Conservation (phyloP, 495 filamentous ascomycete genomes). For the Neurospora intermedia region DNA sequence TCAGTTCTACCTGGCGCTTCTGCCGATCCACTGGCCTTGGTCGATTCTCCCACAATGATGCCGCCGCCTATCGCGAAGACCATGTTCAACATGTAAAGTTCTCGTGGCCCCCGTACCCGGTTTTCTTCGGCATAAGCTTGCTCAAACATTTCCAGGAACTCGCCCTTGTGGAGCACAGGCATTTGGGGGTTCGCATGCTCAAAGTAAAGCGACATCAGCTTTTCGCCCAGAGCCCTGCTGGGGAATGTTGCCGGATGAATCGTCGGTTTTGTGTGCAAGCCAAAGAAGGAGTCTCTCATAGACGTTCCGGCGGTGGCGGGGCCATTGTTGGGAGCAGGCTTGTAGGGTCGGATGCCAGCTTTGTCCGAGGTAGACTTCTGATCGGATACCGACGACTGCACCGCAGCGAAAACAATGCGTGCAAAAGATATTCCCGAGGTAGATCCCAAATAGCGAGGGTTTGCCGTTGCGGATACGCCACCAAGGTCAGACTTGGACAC, state of each 20-base stretch:
- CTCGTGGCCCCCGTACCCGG: conserved; percentile 62
- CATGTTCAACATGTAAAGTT: conserved; percentile 89
- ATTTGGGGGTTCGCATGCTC: conserved; percentile 94
- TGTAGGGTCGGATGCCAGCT: conserved; percentile 34
- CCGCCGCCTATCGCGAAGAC: conserved; percentile 96
- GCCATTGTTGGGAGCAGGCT: conserved; percentile 20
- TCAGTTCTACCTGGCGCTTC: conserved; percentile 5
- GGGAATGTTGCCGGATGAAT: conserved; percentile 83
- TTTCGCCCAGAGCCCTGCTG: conserved; percentile 55
- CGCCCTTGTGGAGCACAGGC: conserved; percentile 75
- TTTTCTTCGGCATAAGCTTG: conserved; percentile 61
- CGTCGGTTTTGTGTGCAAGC: conserved; percentile 77
- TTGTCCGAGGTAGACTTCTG: conserved; percentile 46
- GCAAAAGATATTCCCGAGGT: conserved; percentile 92
- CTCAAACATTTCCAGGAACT: conserved; percentile 79
- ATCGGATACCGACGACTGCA: conserved; percentile 76
- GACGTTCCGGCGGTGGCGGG: conserved; percentile 46
- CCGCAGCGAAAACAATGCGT: conserved; percentile 84
- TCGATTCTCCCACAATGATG: conserved; percentile 64
- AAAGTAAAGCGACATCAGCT: conserved; percentile 77
- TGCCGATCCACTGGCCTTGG: conserved; percentile 16
- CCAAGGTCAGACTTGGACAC: conserved; percentile 67
- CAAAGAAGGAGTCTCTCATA: conserved; percentile 94
- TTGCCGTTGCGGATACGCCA: conserved; percentile 63
- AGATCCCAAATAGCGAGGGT: conserved; percentile 73